A percentile compares a stretch with the other conserved stretches of the same genome.
Conservation (phyloP, 176 grass and related monocot species). For the Zea mays region DNA sequence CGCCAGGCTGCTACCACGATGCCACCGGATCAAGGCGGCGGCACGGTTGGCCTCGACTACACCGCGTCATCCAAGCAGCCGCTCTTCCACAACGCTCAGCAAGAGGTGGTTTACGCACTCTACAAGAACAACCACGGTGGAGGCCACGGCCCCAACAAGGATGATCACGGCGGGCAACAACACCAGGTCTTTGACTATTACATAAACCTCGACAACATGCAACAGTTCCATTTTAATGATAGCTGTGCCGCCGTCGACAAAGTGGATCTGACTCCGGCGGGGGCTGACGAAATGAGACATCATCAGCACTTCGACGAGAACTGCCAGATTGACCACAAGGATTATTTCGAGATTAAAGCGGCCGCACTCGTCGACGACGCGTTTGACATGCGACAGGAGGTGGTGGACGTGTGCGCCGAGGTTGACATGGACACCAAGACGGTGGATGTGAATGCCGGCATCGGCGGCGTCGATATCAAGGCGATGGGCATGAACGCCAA, state of each 20-base stretch:
- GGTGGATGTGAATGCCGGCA: slow-evolving; percentile 26
- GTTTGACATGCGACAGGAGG: slow-evolving; percentile 32
- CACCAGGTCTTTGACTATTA: slow-evolving; percentile 48
- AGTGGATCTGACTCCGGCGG: not conserved
- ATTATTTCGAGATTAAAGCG: slow-evolving; percentile 30
- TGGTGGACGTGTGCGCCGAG: slow-evolving; percentile 20
- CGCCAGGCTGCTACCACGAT: slow-evolving; percentile 15
- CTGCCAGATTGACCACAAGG: slow-evolving; percentile 22
- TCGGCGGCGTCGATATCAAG: not conserved
- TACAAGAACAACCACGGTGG: slow-evolving; percentile 11
- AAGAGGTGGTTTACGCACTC: slow-evolving; percentile 39
- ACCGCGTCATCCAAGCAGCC: slow-evolving; percentile 32
- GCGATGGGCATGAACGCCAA: slow-evolving; percentile 15
- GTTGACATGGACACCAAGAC: not conserved
- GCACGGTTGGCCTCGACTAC: slow-evolving; percentile 1
- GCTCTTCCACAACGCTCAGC: slow-evolving; percentile 14
- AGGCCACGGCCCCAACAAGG: not conserved
- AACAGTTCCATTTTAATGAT: slow-evolving; percentile 37
- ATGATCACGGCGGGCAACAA: slow-evolving; percentile 32
- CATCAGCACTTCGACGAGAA: slow-evolving; percentile 22
- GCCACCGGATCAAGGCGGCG: not conserved
- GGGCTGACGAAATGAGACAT: not conserved
- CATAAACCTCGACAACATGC: slow-evolving; percentile 21
- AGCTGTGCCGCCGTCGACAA: not conserved
- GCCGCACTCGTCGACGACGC: slow-evolving; percentile 38